A percentile compares a stretch with the other conserved stretches of the same genome.
These are phyloP conservation scores for Neurospora crassa DNA, from an alignment of 2,329 filamentous ascomycete genomes.

Conservation along the genomic window DNA sequence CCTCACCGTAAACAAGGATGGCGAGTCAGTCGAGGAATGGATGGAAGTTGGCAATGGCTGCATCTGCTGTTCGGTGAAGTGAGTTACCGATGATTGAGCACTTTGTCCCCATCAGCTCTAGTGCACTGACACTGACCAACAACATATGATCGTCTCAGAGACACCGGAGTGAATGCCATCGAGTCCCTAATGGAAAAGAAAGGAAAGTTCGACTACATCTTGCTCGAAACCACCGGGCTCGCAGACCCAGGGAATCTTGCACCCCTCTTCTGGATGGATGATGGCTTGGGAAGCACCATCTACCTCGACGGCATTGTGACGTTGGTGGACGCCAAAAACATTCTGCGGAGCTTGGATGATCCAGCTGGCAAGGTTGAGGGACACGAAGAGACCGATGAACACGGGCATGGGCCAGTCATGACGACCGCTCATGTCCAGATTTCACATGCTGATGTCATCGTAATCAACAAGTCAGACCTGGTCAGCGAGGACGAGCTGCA, in stretches of 20 bases:
- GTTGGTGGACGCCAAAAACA: slow-evolving; percentile 89
- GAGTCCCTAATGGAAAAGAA: slow-evolving; percentile 92
- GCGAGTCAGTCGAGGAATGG: slow-evolving; percentile 83
- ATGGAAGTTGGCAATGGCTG: slow-evolving; percentile 94
- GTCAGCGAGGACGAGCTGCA: slow-evolving; percentile 61
- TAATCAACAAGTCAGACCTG: slow-evolving; percentile 89
- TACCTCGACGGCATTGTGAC: slow-evolving; percentile 97
- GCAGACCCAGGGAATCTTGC: slow-evolving; percentile 94
- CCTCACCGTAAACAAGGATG: slow-evolving; percentile 78
- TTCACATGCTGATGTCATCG: slow-evolving; percentile 88
- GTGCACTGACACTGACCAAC: neutral
- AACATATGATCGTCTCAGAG: slow-evolving; percentile 39
- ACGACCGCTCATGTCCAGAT: slow-evolving; percentile 95
- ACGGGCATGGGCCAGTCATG: slow-evolving; percentile 54
- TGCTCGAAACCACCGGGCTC: slow-evolving; percentile 90
- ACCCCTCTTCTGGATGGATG: slow-evolving; percentile 95
- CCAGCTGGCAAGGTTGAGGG: slow-evolving; percentile 43
- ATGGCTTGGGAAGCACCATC: slow-evolving; percentile 87
- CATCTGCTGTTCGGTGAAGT: slow-evolving; percentile 97
- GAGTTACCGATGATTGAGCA: slow-evolving; percentile 14
- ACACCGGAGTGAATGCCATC: slow-evolving; percentile 87
- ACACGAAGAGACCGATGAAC: slow-evolving; percentile 37
- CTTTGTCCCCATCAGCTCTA: neutral
- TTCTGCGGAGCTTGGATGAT: slow-evolving; percentile 73
- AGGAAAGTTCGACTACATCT: slow-evolving; percentile 92